Conservation (phyloP, 257 asterid species). For the Cynanchum wilfordii region DNA sequence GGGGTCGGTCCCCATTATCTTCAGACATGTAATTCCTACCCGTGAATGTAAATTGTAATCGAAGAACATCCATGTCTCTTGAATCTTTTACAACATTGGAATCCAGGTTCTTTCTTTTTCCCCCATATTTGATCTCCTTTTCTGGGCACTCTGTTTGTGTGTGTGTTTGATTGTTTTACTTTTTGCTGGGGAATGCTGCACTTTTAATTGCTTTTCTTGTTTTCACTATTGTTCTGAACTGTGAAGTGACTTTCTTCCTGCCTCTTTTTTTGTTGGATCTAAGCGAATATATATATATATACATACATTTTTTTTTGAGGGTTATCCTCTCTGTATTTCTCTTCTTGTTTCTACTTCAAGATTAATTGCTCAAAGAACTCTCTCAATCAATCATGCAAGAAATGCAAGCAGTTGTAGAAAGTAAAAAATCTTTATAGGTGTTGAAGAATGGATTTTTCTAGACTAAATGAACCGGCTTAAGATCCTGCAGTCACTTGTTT, state of each 20-base stretch:
- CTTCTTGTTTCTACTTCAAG: not conserved
- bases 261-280: not conserved
- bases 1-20: not conserved
- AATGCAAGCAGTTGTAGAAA: not conserved
- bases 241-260: not conserved
- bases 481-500: not conserved
- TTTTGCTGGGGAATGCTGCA: not conserved
- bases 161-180: not conserved
- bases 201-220: not conserved
- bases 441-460: not conserved
- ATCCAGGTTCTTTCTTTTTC: conserved; percentile 23
- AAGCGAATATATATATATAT: not conserved
- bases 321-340: not conserved
- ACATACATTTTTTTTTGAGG: not conserved
- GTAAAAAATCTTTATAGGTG: not conserved
- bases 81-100: conserved; percentile 4
- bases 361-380: not conserved
- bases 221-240: not conserved
- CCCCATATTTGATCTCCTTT: not conserved
- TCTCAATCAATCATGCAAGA: not conserved
- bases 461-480: not conserved
- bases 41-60: conserved; percentile 17
- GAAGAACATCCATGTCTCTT: conserved; percentile 13
- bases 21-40: not conserved
- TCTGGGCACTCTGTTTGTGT: not conserved